Percentiles rank a stretch among this genome's conserved stretches.
Evolutionary conservation across 108 stramenopile species (phyloP).

Genomic region (Stephanodiscus triporus): DNA sequence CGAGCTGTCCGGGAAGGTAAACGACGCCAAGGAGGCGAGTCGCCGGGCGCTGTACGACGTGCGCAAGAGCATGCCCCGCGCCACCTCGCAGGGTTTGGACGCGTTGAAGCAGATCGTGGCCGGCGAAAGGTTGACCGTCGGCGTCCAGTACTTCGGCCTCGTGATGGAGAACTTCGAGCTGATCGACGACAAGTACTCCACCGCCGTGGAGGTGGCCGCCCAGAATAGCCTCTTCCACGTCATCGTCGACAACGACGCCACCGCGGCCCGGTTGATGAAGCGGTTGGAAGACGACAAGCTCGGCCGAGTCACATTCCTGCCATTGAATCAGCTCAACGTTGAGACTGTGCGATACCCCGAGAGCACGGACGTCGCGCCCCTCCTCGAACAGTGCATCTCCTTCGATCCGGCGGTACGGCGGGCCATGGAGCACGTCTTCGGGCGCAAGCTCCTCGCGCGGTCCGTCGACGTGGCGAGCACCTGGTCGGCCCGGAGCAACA

Average conservation of each 20-base stretch:
- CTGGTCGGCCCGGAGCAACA: slow-evolving; percentile 64
- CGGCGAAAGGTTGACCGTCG: slow-evolving; percentile 65
- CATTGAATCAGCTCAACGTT: slow-evolving; percentile 90
- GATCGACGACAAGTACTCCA: slow-evolving; percentile 79
- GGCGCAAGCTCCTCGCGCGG: slow-evolving; percentile 89
- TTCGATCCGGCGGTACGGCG: slow-evolving; percentile 79
- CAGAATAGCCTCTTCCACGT: slow-evolving; percentile 96
- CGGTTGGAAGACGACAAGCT: slow-evolving; percentile 83
- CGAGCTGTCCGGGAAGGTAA: slow-evolving; percentile 63
- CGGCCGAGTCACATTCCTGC: slow-evolving; percentile 98
- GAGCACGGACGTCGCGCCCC: slow-evolving; percentile 71
- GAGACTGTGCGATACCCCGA: slow-evolving; percentile 69
- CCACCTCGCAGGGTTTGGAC: slow-evolving; percentile 82
- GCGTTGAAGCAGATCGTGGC: slow-evolving; percentile 79
- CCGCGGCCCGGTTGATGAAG: slow-evolving; percentile 91
- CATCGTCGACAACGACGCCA: slow-evolving; percentile 97
- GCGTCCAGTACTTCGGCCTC: slow-evolving; percentile 90
- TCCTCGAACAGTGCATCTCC: slow-evolving; percentile 71
- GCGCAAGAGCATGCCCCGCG: slow-evolving; percentile 86
- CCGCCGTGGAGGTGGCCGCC: slow-evolving; percentile 94
- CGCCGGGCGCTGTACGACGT: slow-evolving; percentile 66
- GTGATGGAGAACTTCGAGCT: slow-evolving; percentile 92
- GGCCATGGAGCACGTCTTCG: slow-evolving; percentile 96
- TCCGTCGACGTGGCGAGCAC: slow-evolving; percentile 79
- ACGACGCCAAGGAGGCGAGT: slow-evolving; percentile 64